These are phyloP conservation scores for Perilla frutescens DNA, from an alignment of 257 asterid species.

Conservation along the genomic window DNA sequence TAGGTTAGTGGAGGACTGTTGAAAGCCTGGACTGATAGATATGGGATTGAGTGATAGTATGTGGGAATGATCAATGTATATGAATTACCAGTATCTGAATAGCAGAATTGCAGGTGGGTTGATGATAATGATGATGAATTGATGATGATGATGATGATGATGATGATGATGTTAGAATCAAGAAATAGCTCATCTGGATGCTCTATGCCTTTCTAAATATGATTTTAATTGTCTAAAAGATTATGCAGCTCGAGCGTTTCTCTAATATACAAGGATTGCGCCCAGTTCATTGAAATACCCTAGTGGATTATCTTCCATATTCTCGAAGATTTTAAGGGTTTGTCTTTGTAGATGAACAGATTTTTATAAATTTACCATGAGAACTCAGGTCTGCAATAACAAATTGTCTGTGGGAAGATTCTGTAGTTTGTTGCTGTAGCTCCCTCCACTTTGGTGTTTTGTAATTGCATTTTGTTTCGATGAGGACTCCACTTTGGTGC, in stretches of 20 bases:
- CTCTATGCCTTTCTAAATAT: not conserved
- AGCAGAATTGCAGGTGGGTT: not conserved
- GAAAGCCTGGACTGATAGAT: not conserved
- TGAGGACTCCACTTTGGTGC: not conserved
- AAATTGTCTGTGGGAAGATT: not conserved
- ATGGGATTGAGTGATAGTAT: not conserved
- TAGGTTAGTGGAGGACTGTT: not conserved
- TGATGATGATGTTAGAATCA: slow-evolving; percentile 10
- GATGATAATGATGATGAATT: not conserved
- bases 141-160: not conserved
- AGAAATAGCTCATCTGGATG: slow-evolving; percentile 5
- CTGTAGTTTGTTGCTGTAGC: too few species aligned
- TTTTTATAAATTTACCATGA: not conserved
- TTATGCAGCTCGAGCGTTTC: not conserved
- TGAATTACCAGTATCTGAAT: not conserved
- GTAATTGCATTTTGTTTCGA: not conserved
- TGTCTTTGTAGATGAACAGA: not conserved
- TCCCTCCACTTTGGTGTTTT: not conserved
- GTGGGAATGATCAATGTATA: not conserved
- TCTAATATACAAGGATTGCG: not conserved
- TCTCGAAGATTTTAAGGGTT: not conserved
- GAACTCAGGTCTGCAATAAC: not conserved
- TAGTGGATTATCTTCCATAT: not conserved
- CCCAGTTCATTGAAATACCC: not conserved
- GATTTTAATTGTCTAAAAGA: not conserved